A percentile compares a stretch with the other conserved stretches of the same genome.
These are phyloP conservation scores for Pythium folliculosum DNA, from an alignment of 352 stramenopile genomes.

Conservation along the genomic window DNA sequence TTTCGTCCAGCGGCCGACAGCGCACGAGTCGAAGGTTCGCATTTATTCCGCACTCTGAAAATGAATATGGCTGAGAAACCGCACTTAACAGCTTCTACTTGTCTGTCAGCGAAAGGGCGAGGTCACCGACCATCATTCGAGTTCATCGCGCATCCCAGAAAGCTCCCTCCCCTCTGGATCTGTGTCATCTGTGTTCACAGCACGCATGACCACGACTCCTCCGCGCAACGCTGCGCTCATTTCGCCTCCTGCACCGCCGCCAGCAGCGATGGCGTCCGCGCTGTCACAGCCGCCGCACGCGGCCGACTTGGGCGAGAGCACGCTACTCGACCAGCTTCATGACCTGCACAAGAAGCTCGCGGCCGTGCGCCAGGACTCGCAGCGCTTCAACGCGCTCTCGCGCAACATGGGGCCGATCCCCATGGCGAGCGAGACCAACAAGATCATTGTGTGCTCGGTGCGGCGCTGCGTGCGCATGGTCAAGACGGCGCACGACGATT, in stretches of 20 bases:
- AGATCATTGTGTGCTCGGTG: slow-evolving; percentile 78
- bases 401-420: slow-evolving; percentile 67
- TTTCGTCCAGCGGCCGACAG: too few relatives aligned
- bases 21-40: too few relatives aligned
- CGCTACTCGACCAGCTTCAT: slow-evolving; percentile 76
- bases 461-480: slow-evolving; percentile 76
- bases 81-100: too few relatives aligned
- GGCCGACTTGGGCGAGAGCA: slow-evolving; percentile 62
- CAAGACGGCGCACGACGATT: slow-evolving; percentile 67
- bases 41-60: too few relatives aligned
- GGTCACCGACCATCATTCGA: too few relatives aligned
- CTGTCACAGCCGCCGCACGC: slow-evolving; percentile 4
- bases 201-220: neutral
- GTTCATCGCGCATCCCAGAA: too few relatives aligned
- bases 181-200: too few relatives aligned
- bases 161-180: too few relatives aligned
- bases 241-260: neutral
- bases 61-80: too few relatives aligned
- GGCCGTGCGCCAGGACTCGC: slow-evolving; percentile 73
- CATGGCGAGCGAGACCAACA: slow-evolving; percentile 77
- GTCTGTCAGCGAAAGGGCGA: too few relatives aligned
- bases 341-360: slow-evolving; percentile 70
- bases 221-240: neutral
- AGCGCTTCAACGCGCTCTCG: slow-evolving; percentile 62
- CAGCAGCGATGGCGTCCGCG: neutral